Evolutionary conservation across 2,329 filamentous ascomycete genomes (phyloP), one percentile per base, ranked within the genome.

Genomic region (Monosporascus sp.): DNA sequence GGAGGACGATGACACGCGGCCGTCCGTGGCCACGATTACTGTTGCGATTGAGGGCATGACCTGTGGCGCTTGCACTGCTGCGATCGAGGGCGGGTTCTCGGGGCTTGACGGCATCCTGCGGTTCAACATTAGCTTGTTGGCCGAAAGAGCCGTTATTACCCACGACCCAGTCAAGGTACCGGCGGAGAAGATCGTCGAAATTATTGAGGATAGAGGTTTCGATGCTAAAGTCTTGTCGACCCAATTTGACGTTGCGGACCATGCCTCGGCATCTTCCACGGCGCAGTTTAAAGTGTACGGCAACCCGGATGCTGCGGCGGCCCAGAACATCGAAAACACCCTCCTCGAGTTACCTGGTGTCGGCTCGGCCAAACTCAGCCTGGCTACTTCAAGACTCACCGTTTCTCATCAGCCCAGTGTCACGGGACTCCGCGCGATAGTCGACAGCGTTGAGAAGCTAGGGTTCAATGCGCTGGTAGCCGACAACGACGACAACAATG

Each of bases 1-100:
- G 5, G 56, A 64, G 3, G 53, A 54, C 5, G 58, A 62, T n/a
- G 62, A 61, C 51, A 62, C 68, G 55, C 67, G 67, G 53, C 70
- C 75, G 57, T 72, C 73, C 49, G 64, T 81, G 4, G 78, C 86
- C 52, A 89, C 84, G 1, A 97, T 92, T 0, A 97, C 92, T 0
- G 80, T 99, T 18, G 85, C 89, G 5, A 89, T 99, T 51, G 90
- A 94, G 60, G 94, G 94, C 49, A 99, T 99, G 94, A 99, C 94
- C 1, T 97, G 94, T 67, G 93, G 93, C 22, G 90, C 94, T 42
- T 99, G 94, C 71, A 97, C 94, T 0, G 93, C 93, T 1, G 91
- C 93, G 6, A 85, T 97, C 2, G 89, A 97, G 65, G 80, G 83
- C 49, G 90, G 88, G 3, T 94, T 99, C 71, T 82, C 84, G 60